A percentile compares a stretch with the other conserved stretches of the same genome.
Evolutionary conservation across 2,329 filamentous ascomycete species (phyloP).

Genomic region (Penicillium sumatraense): DNA sequence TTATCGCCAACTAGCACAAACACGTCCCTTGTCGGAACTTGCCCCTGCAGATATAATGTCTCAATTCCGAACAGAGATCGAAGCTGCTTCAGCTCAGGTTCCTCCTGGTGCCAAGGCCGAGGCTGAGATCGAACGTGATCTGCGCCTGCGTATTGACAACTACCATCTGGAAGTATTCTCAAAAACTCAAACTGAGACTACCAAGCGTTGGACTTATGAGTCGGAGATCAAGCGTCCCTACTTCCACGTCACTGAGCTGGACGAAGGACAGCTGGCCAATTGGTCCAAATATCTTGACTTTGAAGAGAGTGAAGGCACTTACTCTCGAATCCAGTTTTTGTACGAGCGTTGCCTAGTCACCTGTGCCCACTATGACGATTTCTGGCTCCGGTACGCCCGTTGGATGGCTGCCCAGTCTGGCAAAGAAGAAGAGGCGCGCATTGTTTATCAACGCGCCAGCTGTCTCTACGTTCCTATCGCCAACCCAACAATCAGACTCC

Average conservation of each 20-base stretch:
- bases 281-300: constrained; percentile 98
- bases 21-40: constrained; percentile 73
- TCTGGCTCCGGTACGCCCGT: constrained; percentile 94
- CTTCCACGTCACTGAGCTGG: constrained; percentile 93
- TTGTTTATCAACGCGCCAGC: constrained; percentile 86
- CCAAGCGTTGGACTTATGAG: constrained; percentile 93
- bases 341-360: constrained; percentile 95
- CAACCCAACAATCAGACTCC: constrained; percentile 78
- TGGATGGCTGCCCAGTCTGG: constrained; percentile 85
- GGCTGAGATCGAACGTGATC: constrained; percentile 79
- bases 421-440: constrained; percentile 88
- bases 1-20: constrained; percentile 77
- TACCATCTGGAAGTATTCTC: constrained; percentile 82
- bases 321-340: constrained; percentile 74
- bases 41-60: constrained; percentile 70
- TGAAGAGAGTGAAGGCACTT: constrained; percentile 84
- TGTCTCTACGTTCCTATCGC: constrained; percentile 87
- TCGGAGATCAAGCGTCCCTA: constrained; percentile 94
- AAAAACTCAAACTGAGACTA: constrained; percentile 82
- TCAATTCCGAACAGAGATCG: constrained; percentile 73
- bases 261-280: constrained; percentile 80
- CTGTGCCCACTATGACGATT: constrained; percentile 93
- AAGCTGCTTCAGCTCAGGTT: constrained; percentile 53
- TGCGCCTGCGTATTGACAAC: constrained; percentile 78
- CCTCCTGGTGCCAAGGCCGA: constrained; percentile 62